These are phyloP conservation scores for Rhynchospora pubera DNA, from an alignment of 176 grass and related monocot species.

Conservation along the genomic window DNA sequence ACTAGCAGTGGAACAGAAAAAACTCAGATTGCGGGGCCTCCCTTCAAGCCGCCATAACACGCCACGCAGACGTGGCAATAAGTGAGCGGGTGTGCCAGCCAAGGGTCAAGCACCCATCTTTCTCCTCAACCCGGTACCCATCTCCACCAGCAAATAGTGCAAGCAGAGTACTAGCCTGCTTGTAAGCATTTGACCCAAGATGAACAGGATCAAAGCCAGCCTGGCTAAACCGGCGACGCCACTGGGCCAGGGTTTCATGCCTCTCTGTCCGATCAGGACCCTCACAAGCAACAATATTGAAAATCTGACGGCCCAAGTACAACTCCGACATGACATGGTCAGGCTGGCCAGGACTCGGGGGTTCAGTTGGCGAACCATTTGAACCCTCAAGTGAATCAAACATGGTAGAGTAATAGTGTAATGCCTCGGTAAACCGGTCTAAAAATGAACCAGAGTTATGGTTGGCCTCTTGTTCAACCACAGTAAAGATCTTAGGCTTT, in stretches of 20 bases:
- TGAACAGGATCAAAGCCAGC: constrained; percentile 76
- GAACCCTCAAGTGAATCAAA: constrained; percentile 84
- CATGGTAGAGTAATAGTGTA: constrained; percentile 98
- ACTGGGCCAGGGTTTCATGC: constrained; percentile 73
- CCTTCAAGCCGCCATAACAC: constrained; percentile 31
- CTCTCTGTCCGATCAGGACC: constrained; percentile 77
- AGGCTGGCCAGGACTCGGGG: constrained; percentile 24
- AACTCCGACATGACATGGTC: constrained; percentile 85
- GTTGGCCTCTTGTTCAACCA: constrained; percentile 88
- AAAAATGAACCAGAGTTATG: constrained; percentile 71
- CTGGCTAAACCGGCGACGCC: constrained; percentile 50
- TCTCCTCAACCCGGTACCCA: constrained; percentile 87
- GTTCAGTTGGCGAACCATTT: not conserved
- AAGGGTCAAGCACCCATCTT: constrained; percentile 79
- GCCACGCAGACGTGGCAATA: constrained; percentile 94
- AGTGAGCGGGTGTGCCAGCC: constrained; percentile 85
- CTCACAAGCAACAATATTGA: constrained; percentile 89
- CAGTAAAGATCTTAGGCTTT: constrained; percentile 73
- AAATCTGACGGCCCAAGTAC: constrained; percentile 91
- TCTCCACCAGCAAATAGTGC: constrained; percentile 83
- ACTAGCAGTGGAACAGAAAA: not conserved
- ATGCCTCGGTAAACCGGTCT: constrained; percentile 81
- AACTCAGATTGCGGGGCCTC: not conserved
- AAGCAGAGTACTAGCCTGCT: constrained; percentile 90
- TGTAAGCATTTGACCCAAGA: constrained; percentile 92